Base-by-base conservation (phyloP, 148 eudicot species). In the Dysphania ambrosioides region DNA sequence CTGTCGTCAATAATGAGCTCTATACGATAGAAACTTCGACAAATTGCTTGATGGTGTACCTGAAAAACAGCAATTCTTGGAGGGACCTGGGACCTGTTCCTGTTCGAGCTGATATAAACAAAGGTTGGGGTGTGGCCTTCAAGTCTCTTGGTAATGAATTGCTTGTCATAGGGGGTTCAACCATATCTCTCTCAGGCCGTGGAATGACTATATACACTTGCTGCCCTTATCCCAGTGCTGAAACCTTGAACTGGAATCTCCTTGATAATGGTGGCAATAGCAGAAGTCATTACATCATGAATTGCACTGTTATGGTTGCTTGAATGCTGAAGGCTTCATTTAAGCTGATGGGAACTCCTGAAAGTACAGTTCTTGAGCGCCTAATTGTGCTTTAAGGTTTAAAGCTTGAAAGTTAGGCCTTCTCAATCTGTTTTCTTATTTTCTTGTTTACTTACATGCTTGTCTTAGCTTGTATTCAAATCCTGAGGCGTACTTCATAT, bases 61-160 rank as follows among this genome's bases (percentile, higher is more conserved):
- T 84, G 34, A 92, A 90, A 84, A 73, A 47, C 8, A 87, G 72
- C 64, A 92, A 90, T 77, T 73, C 76, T 3, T 92, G 97, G 97
- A 90, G 77, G 82, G 81, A 55, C 51, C 34, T 92, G 74, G 97
- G 97, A 23, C 76, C 29, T 0, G 85, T 90, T 21, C 97, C 95
- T 0, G 91, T 88, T 15, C 81, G 88, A 63, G 89, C 97, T 26
- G 90, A 88, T 70, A 70, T 55, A 24, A 40, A 63, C 13, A 74
- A 75, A 36, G 95, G 97, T 23, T 92, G 95, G 97, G 97, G 97
- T n/a, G 93, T 92, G 24, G 97, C 97, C 1, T 89, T 92, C 72
- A 90, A 89, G 83, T 89, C 97, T 0, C 59, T 90, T 11, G 97
- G 97, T 1, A 69, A 87, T n/a, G 83, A 88, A 77, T 75, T 92